Percentiles rank a stretch among this genome's conserved stretches.
Conservation (phyloP, 2,329 filamentous ascomycete genomes). For the Trichoderma hamatum region DNA sequence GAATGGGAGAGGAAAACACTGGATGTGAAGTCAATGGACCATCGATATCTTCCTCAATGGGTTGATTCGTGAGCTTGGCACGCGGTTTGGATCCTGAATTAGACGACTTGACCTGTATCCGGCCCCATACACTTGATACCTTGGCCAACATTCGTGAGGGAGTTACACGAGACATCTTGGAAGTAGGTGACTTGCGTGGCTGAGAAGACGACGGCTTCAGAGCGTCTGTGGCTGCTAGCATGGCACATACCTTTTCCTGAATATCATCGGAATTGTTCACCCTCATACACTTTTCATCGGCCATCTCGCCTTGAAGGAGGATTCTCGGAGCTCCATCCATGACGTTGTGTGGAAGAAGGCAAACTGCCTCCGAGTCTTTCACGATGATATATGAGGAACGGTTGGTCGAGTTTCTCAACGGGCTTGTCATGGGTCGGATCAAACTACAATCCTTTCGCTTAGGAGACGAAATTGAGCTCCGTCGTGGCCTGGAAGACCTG, state of each 20-base stretch:
- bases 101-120: conserved; percentile 38
- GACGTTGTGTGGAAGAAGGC: conserved; percentile 17
- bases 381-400: conserved; percentile 30
- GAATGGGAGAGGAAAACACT: background rate
- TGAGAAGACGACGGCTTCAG: conserved; percentile 38
- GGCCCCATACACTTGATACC: conserved; percentile 41
- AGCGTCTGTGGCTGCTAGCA: conserved; percentile 43
- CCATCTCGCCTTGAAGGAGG: conserved; percentile 4
- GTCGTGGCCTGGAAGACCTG: background rate
- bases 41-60: conserved; percentile 1
- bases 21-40: conserved; percentile 9
- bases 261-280: conserved; percentile 34
- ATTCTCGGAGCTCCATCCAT: conserved; percentile 10
- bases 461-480: conserved; percentile 27
- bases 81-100: conserved; percentile 26
- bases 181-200: conserved; percentile 24
- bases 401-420: conserved; percentile 28
- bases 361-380: background rate
- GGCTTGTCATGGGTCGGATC: conserved; percentile 28
- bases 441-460: conserved; percentile 28
- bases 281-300: background rate
- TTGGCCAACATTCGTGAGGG: conserved; percentile 41
- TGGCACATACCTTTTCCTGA: conserved; percentile 41
- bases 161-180: conserved; percentile 37
- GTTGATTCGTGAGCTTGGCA: conserved; percentile 27